phyloP scores from a whole-genome alignment of 1,284 basidiomycete genomes.

The Amylostereum areolatum region DNA sequence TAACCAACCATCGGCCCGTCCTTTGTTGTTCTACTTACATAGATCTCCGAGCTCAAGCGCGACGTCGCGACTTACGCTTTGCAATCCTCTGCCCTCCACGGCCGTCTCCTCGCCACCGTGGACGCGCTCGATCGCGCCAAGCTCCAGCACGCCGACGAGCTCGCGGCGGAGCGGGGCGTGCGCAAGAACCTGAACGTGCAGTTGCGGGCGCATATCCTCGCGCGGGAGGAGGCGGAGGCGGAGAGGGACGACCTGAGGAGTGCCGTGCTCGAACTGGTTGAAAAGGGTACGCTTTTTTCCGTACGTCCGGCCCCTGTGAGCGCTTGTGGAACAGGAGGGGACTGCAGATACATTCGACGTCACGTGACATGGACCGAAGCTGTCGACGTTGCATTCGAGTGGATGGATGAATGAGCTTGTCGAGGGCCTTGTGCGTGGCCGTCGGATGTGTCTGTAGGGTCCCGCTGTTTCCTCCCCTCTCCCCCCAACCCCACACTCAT shows the following conservation, averaged over 20 bases:
- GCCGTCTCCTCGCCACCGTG: constrained; percentile 41
- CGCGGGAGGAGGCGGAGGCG: constrained; percentile 32
- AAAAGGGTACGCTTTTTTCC: constrained; percentile 43
- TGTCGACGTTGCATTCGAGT: too few relatives aligned
- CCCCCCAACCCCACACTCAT: constrained; percentile 9
- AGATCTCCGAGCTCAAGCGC: constrained; percentile 33
- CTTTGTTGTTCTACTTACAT: constrained; percentile 3
- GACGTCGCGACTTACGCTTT: constrained; percentile 35
- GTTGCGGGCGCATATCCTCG: constrained; percentile 27
- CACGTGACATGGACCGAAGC: too few relatives aligned
- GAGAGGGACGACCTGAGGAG: constrained; percentile 51
- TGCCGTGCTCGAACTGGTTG: constrained; percentile 44
- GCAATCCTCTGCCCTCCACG: constrained; percentile 40
- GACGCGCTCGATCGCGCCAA: constrained; percentile 46
- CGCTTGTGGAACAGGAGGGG: too few relatives aligned
- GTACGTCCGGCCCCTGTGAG: not conserved
- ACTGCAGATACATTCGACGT: too few relatives aligned
- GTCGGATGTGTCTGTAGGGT: not conserved
- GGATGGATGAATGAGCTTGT: not conserved
- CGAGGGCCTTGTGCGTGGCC: not conserved
- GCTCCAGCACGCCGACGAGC: constrained; percentile 32
- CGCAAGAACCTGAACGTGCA: constrained; percentile 32
- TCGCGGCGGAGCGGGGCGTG: constrained; percentile 30
- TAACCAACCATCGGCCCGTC: not conserved
- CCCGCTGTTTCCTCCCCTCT: not conserved